These are phyloP conservation scores for Boletus sp. DNA, from an alignment of 768 basidiomycete genomes.

Conservation along the genomic window DNA sequence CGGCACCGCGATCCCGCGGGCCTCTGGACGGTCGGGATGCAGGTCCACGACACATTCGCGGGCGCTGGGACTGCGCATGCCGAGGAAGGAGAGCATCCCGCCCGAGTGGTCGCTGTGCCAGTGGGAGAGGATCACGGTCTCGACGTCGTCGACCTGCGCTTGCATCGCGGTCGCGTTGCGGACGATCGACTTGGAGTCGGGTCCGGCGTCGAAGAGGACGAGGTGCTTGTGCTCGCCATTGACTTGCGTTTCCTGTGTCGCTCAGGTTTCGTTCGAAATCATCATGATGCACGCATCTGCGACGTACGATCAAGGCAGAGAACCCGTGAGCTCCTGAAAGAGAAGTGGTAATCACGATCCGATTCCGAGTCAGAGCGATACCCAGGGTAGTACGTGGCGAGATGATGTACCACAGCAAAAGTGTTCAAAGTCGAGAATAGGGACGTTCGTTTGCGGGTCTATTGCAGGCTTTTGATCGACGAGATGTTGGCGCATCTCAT, in stretches of 20 bases:
- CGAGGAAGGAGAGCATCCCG: slow-evolving; percentile 65
- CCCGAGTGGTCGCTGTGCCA: slow-evolving; percentile 82
- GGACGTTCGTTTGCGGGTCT: slow-evolving; percentile 51
- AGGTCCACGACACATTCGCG: slow-evolving; percentile 58
- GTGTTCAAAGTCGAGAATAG: slow-evolving; percentile 68
- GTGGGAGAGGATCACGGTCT: slow-evolving; percentile 68
- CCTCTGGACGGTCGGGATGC: slow-evolving; percentile 72
- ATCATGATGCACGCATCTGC: too few species aligned
- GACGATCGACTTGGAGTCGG: slow-evolving; percentile 71
- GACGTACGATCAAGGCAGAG: slow-evolving; percentile 69
- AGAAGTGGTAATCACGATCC: background rate
- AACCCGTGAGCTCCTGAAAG: slow-evolving; percentile 77
- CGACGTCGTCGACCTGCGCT: slow-evolving; percentile 50
- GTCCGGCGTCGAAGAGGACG: slow-evolving; percentile 84
- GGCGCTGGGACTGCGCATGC: slow-evolving; percentile 36
- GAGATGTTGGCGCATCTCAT: slow-evolving; percentile 68
- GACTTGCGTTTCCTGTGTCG: slow-evolving; percentile 55
- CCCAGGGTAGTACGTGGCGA: background rate
- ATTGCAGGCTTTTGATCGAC: slow-evolving; percentile 42
- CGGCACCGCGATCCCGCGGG: slow-evolving; percentile 71
- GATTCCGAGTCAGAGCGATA: too few species aligned
- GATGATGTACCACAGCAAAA: slow-evolving; percentile 59
- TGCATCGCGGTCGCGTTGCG: slow-evolving; percentile 67
- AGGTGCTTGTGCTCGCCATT: slow-evolving; percentile 43
- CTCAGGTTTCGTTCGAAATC: background rate